A percentile compares a stretch with the other conserved stretches of the same genome.
Evolutionary conservation across 495 filamentous ascomycete species (phyloP).

Genomic region (Talaromyces stipitatus): DNA sequence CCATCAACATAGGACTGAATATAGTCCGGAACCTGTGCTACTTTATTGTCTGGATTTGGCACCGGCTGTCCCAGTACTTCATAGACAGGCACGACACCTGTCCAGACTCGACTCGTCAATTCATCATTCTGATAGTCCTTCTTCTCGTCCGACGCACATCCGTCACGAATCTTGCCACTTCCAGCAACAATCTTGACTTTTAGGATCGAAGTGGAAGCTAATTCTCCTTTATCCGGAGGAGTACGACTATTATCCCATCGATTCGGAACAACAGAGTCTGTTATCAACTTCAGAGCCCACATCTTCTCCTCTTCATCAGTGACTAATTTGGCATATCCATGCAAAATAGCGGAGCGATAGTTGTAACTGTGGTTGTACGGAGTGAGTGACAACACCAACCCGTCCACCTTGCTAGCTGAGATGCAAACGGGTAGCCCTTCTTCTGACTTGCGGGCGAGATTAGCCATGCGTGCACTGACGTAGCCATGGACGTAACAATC

Average conservation of each 20-base stretch:
- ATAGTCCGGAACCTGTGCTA: constrained; percentile 56
- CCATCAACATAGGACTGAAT: constrained; percentile 48
- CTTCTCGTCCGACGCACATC: constrained; percentile 61
- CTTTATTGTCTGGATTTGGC: constrained; percentile 51
- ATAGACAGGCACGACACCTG: constrained; percentile 75
- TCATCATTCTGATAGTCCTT: constrained; percentile 58
- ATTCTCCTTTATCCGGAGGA: constrained; percentile 67
- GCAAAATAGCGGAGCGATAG: constrained; percentile 76
- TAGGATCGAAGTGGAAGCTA: constrained; percentile 69
- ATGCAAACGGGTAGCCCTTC: constrained; percentile 56
- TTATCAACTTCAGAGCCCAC: constrained; percentile 78
- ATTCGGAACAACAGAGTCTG: constrained; percentile 58
- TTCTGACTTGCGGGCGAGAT: constrained; percentile 47
- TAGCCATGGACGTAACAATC: constrained; percentile 89
- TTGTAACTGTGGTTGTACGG: constrained; percentile 81
- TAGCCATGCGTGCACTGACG: constrained; percentile 71
- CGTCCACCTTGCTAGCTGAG: constrained; percentile 63
- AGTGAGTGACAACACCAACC: constrained; percentile 67
- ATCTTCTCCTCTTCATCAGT: constrained; percentile 62
- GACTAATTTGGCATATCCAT: constrained; percentile 66
- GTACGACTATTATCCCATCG: constrained; percentile 65
- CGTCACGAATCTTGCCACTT: constrained; percentile 70
- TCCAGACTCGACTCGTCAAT: constrained; percentile 59
- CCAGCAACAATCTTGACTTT: constrained; percentile 62
- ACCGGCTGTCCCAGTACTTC: constrained; percentile 60